Evolutionary conservation across 768 basidiomycete genomes (phyloP).

Genomic region (Lactarius deliciosus): DNA sequence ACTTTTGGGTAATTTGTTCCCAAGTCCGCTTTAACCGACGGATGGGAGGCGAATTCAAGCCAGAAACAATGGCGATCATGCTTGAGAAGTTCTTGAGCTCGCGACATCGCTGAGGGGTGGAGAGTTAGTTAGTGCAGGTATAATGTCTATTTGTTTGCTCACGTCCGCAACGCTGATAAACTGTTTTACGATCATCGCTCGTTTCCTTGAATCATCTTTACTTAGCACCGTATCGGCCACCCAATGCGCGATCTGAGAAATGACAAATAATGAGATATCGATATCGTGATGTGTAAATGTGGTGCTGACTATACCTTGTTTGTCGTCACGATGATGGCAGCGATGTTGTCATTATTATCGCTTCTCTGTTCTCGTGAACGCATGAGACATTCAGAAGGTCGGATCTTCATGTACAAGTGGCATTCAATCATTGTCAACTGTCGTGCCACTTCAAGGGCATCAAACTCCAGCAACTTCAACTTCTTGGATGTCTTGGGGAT

Average conservation of each 20-base stretch:
- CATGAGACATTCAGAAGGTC: conserved; percentile 86
- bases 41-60: conserved; percentile 91
- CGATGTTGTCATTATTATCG: conserved; percentile 80
- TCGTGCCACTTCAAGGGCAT: conserved; percentile 85
- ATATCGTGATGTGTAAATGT: not conserved
- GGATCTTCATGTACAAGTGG: conserved; percentile 81
- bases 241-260: conserved; percentile 82
- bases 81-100: conserved; percentile 90
- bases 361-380: conserved; percentile 73
- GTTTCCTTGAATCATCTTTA: conserved; percentile 79
- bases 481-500: conserved; percentile 68
- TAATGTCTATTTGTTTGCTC: conserved; percentile 36
- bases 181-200: conserved; percentile 82
- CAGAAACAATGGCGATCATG: conserved; percentile 96
- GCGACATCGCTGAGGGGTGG: conserved; percentile 70
- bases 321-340: conserved; percentile 81
- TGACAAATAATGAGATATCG: not conserved
- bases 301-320: conserved; percentile 56
- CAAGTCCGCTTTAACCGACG: conserved; percentile 90
- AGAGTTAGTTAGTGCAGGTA: conserved; percentile 18
- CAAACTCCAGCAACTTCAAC: conserved; percentile 81
- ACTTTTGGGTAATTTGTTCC: conserved; percentile 80
- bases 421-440: conserved; percentile 94
- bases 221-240: conserved; percentile 81
- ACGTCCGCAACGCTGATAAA: conserved; percentile 92